Evolutionary conservation across 108 stramenopile species (phyloP).

Genomic region (Stephanodiscus triporus): DNA sequence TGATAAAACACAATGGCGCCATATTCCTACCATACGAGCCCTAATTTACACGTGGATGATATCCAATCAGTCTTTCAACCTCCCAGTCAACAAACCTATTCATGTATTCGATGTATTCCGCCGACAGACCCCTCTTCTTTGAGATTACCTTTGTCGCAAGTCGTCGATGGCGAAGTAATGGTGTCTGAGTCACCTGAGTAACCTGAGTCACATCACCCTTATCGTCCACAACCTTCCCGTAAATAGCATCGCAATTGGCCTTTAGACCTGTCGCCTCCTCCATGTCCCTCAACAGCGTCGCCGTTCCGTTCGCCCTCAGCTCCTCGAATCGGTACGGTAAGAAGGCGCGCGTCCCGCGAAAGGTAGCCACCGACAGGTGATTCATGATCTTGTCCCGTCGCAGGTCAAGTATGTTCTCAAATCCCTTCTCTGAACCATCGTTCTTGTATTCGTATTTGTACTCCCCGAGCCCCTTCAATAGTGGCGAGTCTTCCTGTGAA

Average conservation of each 20-base stretch:
- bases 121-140: neutral
- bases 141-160: neutral
- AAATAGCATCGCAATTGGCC: conserved; percentile 30
- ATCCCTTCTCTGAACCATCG: conserved; percentile 45
- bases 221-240: neutral
- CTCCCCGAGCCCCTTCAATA: conserved; percentile 11
- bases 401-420: conserved; percentile 49
- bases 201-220: neutral
- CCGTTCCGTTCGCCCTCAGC: conserved; percentile 26
- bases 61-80: conserved; percentile 5
- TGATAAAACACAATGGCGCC: too few relatives aligned
- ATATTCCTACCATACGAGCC: too few relatives aligned
- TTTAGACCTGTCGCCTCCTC: conserved; percentile 43
- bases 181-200: neutral
- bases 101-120: neutral
- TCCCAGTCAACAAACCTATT: conserved; percentile 9
- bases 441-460: conserved; percentile 48
- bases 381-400: conserved; percentile 64
- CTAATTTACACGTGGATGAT: neutral
- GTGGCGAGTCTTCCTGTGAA: conserved; percentile 26
- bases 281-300: conserved; percentile 36
- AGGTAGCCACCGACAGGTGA: conserved; percentile 30
- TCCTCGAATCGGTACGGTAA: conserved; percentile 54
- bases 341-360: conserved; percentile 22
- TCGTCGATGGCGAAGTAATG: neutral